These are phyloP conservation scores for Verticillium longisporum DNA, from an alignment of 2,329 filamentous ascomycete species.

Conservation along the genomic window DNA sequence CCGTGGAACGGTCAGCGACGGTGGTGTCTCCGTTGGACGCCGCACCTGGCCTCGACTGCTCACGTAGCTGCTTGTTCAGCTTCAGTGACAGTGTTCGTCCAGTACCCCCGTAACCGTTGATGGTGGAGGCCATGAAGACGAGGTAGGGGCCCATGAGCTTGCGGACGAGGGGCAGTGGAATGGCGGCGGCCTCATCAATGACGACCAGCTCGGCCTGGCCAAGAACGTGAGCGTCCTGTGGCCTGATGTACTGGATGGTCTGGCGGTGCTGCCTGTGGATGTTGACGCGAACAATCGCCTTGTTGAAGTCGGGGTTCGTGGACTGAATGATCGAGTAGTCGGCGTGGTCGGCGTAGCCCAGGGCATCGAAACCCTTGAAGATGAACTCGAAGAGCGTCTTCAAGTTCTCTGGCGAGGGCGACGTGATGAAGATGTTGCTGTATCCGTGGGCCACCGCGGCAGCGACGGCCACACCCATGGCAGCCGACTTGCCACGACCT, in stretches of 20 bases:
- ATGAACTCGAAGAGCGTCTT: slow-evolving; percentile 98
- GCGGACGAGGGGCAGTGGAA: slow-evolving; percentile 83
- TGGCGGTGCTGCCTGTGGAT: slow-evolving; percentile 91
- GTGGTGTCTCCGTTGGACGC: slow-evolving; percentile 53
- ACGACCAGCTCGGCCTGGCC: slow-evolving; percentile 93
- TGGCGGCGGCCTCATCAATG: slow-evolving; percentile 95
- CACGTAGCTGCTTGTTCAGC: slow-evolving; percentile 91
- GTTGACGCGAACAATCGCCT: slow-evolving; percentile 95
- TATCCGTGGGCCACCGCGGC: slow-evolving; percentile 94
- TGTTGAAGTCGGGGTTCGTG: slow-evolving; percentile 97
- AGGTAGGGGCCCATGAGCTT: slow-evolving; percentile 96
- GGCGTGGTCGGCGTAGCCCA: slow-evolving; percentile 89
- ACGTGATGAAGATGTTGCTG: slow-evolving; percentile 99
- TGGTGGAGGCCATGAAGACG: slow-evolving; percentile 98
- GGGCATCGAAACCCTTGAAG: slow-evolving; percentile 94
- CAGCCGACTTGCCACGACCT: slow-evolving; percentile 95
- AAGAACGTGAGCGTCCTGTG: slow-evolving; percentile 89
- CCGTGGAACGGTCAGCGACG: slow-evolving; percentile 72
- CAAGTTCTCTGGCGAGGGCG: slow-evolving; percentile 93
- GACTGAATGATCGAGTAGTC: slow-evolving; percentile 98
- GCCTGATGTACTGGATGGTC: slow-evolving; percentile 97
- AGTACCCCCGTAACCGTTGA: slow-evolving; percentile 97
- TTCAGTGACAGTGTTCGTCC: slow-evolving; percentile 92
- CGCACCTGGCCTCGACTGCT: slow-evolving; percentile 69
- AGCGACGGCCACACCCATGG: slow-evolving; percentile 87